Evolutionary conservation across 805 yeast genomes (phyloP), one percentile per base, ranked within the genome.

Genomic region (Ogataea parapolymorpha): DNA sequence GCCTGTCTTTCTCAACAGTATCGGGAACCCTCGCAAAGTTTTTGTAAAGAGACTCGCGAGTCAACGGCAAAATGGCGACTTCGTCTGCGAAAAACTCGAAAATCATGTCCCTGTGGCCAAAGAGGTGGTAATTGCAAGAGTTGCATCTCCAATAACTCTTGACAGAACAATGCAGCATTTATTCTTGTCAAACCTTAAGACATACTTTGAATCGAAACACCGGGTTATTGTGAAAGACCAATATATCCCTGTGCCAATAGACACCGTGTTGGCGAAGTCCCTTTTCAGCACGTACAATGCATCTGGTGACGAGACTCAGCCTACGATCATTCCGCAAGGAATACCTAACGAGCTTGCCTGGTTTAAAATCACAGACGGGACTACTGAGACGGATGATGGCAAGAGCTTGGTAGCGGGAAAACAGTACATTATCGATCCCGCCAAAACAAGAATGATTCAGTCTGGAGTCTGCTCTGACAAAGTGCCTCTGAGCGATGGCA

Each of bases 291-390:
- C 68, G 4, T 55, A 68, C 57, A 49, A 56, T 15, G 37, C 53
- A 2, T 30, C 50, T 10, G 45, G 45, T 8, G 51, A 43, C 15
- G 46, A 44, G 6, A 20, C 18, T 4, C 56, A 55, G 11, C 67
- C 67, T 1, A 59, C 60, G 2, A 64, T 70, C 4, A 62, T 77
- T 2, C 88, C 89, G 0, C 61, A 66, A 3, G 87, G 86, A 0
- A 70, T 70, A 16, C 79, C 85, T 1, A 87, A 89, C 56, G 68
- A 77, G 0, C 74, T 90, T 14, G 95, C 89, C 0, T 91, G 96
- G 96, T 91, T 89, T 62, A 77, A 76, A 50, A 75, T 91, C 2
- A 69, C 76, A 2, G 82, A 75, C 6, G 66, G 80, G 4, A 54
- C 65, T 5, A 72, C 72, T 3, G 67, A 61, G 2, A 32, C 37